These are phyloP conservation scores for Venturia aucupariae DNA, from an alignment of 2,329 filamentous ascomycete species.

Conservation along the genomic window DNA sequence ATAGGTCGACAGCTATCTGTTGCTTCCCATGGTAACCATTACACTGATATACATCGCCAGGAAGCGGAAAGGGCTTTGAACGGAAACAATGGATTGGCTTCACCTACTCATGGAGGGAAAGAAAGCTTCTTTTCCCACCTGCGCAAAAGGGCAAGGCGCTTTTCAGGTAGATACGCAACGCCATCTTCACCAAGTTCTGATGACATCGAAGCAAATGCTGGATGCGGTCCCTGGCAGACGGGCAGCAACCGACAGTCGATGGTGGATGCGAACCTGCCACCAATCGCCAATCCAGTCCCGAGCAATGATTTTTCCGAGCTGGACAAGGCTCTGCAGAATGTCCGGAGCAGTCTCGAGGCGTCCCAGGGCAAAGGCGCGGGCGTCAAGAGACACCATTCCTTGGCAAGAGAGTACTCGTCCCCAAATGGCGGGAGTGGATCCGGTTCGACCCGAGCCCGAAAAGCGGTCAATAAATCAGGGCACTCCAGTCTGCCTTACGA, in stretches of 20 bases:
- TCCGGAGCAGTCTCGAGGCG: slow-evolving; percentile 49
- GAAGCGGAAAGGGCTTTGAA: slow-evolving; percentile 87
- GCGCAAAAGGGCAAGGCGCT: slow-evolving; percentile 80
- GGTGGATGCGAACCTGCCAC: slow-evolving; percentile 52
- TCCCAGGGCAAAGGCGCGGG: slow-evolving; percentile 27
- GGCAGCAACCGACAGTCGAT: slow-evolving; percentile 72
- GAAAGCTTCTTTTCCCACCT: slow-evolving; percentile 98
- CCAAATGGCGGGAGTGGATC: neutral
- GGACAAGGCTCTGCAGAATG: slow-evolving; percentile 51
- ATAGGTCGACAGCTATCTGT: slow-evolving; percentile 90
- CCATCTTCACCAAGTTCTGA: slow-evolving; percentile 71
- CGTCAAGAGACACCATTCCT: slow-evolving; percentile 41
- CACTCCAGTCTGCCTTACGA: slow-evolving; percentile 81
- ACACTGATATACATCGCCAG: slow-evolving; percentile 78
- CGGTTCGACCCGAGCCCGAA: slow-evolving; percentile 4
- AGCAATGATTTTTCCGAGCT: slow-evolving; percentile 49
- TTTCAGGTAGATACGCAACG: slow-evolving; percentile 83
- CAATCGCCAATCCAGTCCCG: slow-evolving; percentile 25
- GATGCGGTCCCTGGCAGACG: slow-evolving; percentile 73
- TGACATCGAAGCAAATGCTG: slow-evolving; percentile 86
- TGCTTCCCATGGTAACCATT: slow-evolving; percentile 86
- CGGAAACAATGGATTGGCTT: slow-evolving; percentile 65
- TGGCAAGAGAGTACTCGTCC: slow-evolving; percentile 25
- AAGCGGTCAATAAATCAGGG: slow-evolving; percentile 39
- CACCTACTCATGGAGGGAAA: slow-evolving; percentile 70